Base-by-base conservation (phyloP, 2,329 filamentous ascomycete species). In the Fusarium brevicatenulatum region DNA sequence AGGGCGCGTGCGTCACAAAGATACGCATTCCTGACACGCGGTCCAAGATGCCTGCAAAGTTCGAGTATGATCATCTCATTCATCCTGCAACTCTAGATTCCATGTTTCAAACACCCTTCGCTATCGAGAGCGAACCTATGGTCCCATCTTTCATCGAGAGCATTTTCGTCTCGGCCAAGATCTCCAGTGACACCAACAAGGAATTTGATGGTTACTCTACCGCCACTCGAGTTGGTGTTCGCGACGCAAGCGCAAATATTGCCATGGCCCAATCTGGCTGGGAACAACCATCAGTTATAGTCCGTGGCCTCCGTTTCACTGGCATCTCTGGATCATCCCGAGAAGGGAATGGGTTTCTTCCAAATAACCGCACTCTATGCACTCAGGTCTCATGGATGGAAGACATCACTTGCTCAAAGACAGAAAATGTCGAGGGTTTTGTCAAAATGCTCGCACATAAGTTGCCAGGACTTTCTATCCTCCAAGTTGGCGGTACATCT, bases 51-150 rank as follows among this genome's bases (percentile, higher is more conserved):
- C 88, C 88, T 0, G 81, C 81, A 43, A 78, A 83, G 19, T 89
- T 86, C 58, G 88, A 90, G 74, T 89, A 85, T 66, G 81, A 84
- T 7, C 86, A 89, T 70, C 63, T 89, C 9, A 83, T 91, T n/a
- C 89, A 91, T 69, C 89, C 89, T 0, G 84, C 86, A 8, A 89
- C 88, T 0, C 80, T 91, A 18, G 89, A 91, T 71, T 80, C 86
- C 6, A 85, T 90, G 77, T 85, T 91, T 30, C 89, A 91, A 61
- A 83, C 84, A 1, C 80, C 87, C 2, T 85, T 90, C 56, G 81
- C 83, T 10, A 79, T 88, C 6, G 81, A 84, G 9, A 79, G 81
- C 7, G 78, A 80, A 15, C 82, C 85, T 5, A 89, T 88, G 86
- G 83, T 89, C 1, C 87, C 87, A 0, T 84, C 84, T 0, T 82